phyloP scores from a whole-genome alignment of 805 yeast genomes.

The Ogataea populi-albae region DNA sequence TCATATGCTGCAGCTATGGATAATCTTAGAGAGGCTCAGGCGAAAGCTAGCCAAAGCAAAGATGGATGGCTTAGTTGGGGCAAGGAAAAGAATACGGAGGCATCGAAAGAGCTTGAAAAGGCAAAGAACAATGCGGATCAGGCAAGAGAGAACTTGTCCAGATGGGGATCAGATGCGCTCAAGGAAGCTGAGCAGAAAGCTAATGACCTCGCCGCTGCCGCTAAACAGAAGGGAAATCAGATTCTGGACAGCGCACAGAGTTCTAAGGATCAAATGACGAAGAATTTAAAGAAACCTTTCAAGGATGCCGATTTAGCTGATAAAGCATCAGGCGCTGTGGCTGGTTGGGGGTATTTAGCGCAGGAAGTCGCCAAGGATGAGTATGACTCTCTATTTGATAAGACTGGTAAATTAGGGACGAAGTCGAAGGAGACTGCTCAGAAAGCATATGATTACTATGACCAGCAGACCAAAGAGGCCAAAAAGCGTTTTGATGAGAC shows the following conservation, averaged over 20 bases:
- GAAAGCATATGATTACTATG: slow-evolving; percentile 21
- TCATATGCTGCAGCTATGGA: slow-evolving; percentile 27
- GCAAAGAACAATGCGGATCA: slow-evolving; percentile 35
- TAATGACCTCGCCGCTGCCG: slow-evolving; percentile 5
- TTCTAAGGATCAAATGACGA: slow-evolving; percentile 15
- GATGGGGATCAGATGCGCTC: slow-evolving; percentile 24
- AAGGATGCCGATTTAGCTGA: slow-evolving; percentile 34
- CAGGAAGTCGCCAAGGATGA: slow-evolving; percentile 42
- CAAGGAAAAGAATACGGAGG: slow-evolving; percentile 34
- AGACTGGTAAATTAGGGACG: slow-evolving; percentile 19
- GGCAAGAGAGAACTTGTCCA: slow-evolving; percentile 27
- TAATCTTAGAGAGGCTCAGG: slow-evolving; percentile 31
- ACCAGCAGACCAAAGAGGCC: slow-evolving; percentile 23
- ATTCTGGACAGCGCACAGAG: slow-evolving; percentile 17
- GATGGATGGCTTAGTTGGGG: slow-evolving; percentile 40
- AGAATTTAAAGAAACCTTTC: slow-evolving; percentile 17
- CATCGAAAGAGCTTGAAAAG: slow-evolving; percentile 33
- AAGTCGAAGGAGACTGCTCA: slow-evolving; percentile 24
- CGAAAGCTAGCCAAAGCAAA: slow-evolving; percentile 31
- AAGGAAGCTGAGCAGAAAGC: slow-evolving; percentile 18
- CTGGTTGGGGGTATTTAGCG: slow-evolving; percentile 49
- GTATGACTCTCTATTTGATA: slow-evolving; percentile 27
- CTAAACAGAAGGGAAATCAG: slow-evolving; percentile 13
- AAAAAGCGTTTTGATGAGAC: slow-evolving; percentile 28
- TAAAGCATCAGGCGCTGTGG: slow-evolving; percentile 34